Evolutionary conservation across 202 grass and related monocot species (phyloP).

Genomic region (Tripidium arundinaceum): DNA sequence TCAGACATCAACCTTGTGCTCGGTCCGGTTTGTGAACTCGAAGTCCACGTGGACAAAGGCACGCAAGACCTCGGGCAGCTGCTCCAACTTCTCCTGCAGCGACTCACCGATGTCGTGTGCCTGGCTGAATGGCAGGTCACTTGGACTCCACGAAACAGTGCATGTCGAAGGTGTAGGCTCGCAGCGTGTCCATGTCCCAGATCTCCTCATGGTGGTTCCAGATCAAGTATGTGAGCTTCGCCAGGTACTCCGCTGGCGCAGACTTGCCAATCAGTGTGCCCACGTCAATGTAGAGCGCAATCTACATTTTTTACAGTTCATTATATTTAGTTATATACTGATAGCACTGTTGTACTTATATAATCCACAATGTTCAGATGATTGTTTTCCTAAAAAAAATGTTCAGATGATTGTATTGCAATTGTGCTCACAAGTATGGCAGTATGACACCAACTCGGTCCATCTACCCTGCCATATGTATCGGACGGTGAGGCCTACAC

Average conservation of each 20-base stretch:
- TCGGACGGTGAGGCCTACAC: no score
- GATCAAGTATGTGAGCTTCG: slow-evolving; percentile 88
- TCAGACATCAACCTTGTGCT: slow-evolving; percentile 63
- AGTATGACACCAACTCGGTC: no score
- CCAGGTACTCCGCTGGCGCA: slow-evolving; percentile 74
- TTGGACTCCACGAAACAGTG: slow-evolving; percentile 87
- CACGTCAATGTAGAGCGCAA: slow-evolving; percentile 80
- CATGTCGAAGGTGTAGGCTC: slow-evolving; percentile 76
- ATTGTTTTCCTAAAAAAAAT: no score
- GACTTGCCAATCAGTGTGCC: slow-evolving; percentile 63
- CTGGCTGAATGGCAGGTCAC: slow-evolving; percentile 64
- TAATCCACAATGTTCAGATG: not conserved
- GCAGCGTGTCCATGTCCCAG: slow-evolving; percentile 81
- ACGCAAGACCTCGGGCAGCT: slow-evolving; percentile 72
- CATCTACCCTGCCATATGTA: no score
- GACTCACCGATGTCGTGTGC: slow-evolving; percentile 90
- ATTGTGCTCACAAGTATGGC: no score
- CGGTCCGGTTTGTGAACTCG: slow-evolving; percentile 70
- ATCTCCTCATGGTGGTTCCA: slow-evolving; percentile 87
- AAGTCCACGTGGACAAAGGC: slow-evolving; percentile 94
- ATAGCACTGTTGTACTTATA: not conserved
- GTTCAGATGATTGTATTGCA: no score
- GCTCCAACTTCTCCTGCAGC: slow-evolving; percentile 93
- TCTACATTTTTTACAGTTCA: slow-evolving; percentile 29
- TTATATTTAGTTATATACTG: not conserved